Percentiles rank a stretch among this genome's conserved stretches.
Conservation (phyloP, 2,329 filamentous ascomycete genomes). For the Neofusicoccum umdonicola region DNA sequence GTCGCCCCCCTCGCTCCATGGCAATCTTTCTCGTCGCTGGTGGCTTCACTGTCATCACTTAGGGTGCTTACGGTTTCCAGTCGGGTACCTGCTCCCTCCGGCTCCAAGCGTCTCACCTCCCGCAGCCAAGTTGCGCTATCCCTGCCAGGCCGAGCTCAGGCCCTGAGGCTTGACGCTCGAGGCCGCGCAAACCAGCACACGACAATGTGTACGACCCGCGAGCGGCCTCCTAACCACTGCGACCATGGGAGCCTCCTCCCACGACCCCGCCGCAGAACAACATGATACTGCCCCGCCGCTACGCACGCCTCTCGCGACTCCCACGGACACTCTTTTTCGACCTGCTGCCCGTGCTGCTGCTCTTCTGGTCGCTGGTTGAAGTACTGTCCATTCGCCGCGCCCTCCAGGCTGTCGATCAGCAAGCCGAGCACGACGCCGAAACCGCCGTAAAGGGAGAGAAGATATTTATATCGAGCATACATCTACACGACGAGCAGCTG, state of each 20-base stretch:
- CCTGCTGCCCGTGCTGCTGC: conserved; percentile 10
- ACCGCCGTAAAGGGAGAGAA: conserved; percentile 5
- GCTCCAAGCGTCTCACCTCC: not conserved
- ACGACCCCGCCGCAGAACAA: not conserved
- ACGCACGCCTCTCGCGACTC: conserved; percentile 13
- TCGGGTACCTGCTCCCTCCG: not conserved
- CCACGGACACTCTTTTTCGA: conserved; percentile 15
- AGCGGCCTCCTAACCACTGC: not conserved
- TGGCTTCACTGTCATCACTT: too few relatives aligned
- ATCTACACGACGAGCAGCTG: conserved; percentile 65
- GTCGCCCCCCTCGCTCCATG: too few relatives aligned
- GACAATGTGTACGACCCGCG: not conserved
- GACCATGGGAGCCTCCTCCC: not conserved
- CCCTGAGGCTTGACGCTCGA: not conserved
- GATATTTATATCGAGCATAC: conserved; percentile 67
- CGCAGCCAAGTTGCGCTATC: not conserved
- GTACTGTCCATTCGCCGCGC: conserved; percentile 1
- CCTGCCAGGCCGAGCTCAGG: not conserved
- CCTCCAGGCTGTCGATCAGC: conserved; percentile 4
- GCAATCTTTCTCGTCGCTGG: too few relatives aligned
- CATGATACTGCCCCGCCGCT: conserved; percentile 15
- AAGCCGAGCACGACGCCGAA: not conserved
- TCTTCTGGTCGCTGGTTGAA: conserved; percentile 11
- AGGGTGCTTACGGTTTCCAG: too few relatives aligned
- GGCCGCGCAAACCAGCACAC: conserved; percentile 12